A percentile compares a stretch with the other conserved stretches of the same genome.
phyloP scores from a whole-genome alignment of 257 asterid species.

The Linaria vulgaris region DNA sequence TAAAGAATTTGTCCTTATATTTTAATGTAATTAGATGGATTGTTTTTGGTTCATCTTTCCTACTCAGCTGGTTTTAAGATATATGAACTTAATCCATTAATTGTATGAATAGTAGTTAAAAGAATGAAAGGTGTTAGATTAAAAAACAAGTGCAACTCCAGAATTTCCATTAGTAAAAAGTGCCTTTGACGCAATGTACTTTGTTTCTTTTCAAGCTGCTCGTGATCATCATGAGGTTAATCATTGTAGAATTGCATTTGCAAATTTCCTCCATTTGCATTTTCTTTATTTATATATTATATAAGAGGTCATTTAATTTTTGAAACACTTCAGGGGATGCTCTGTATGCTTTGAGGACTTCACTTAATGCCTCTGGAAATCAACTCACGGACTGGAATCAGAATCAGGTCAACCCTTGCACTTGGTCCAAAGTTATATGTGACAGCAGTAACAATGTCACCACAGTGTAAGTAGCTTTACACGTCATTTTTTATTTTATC shows the following conservation, averaged over 20 bases:
- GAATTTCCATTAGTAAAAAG: not conserved
- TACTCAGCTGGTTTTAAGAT: not conserved
- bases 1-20: no score
- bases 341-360: conserved; percentile 49
- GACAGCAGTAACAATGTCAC: conserved; percentile 52
- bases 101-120: not conserved
- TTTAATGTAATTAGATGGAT: no score
- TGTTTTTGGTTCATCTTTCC: not conserved
- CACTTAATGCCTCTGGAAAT: conserved; percentile 62
- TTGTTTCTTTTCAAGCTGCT: not conserved
- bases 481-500: conserved; percentile 6
- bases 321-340: conserved; percentile 65
- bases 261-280: not conserved
- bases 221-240: conserved; percentile 8
- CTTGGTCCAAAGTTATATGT: conserved; percentile 85
- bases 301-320: conserved; percentile 17
- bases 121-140: not conserved
- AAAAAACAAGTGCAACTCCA: not conserved
- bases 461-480: conserved; percentile 56
- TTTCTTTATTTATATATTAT: not conserved
- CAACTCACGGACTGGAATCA: conserved; percentile 83
- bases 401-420: conserved; percentile 86
- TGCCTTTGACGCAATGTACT: not conserved
- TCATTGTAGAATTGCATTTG: not conserved
- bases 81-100: not conserved